These are phyloP conservation scores for Podospora australis DNA, from an alignment of 495 filamentous ascomycete species.

Conservation along the genomic window DNA sequence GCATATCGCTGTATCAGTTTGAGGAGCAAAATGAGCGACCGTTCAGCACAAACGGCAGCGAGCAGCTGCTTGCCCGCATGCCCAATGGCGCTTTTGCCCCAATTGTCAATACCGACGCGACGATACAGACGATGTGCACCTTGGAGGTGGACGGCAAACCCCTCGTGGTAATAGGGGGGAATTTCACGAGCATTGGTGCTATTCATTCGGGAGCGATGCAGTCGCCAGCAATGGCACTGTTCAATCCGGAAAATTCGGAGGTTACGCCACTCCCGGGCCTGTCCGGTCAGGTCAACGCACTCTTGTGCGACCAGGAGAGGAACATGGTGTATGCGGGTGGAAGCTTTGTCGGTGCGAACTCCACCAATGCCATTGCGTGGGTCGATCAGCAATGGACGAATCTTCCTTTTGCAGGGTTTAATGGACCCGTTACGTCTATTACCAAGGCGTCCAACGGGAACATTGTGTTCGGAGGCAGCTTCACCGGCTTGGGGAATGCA, in stretches of 20 bases:
- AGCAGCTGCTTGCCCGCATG: slow-evolving; percentile 72
- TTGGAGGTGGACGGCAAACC: slow-evolving; percentile 63
- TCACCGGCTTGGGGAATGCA: slow-evolving; percentile 82
- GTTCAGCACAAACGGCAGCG: slow-evolving; percentile 64
- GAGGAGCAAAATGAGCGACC: slow-evolving; percentile 65
- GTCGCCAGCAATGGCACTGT: slow-evolving; percentile 73
- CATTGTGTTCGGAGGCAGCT: slow-evolving; percentile 88
- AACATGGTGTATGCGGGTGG: slow-evolving; percentile 89
- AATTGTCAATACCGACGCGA: slow-evolving; percentile 68
- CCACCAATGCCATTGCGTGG: slow-evolving; percentile 88
- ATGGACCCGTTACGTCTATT: slow-evolving; percentile 86
- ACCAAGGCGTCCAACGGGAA: slow-evolving; percentile 69
- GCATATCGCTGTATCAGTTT: slow-evolving; percentile 85
- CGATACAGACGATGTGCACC: slow-evolving; percentile 80
- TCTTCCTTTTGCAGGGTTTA: slow-evolving; percentile 87
- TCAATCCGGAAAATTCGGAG: slow-evolving; percentile 59
- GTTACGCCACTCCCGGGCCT: slow-evolving; percentile 72
- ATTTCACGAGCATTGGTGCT: slow-evolving; percentile 87
- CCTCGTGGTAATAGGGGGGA: slow-evolving; percentile 78
- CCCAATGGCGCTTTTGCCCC: slow-evolving; percentile 79
- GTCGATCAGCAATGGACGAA: slow-evolving; percentile 70
- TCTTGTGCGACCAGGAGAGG: slow-evolving; percentile 77
- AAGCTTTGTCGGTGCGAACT: slow-evolving; percentile 68
- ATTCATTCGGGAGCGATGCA: slow-evolving; percentile 34
- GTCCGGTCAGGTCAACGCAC: slow-evolving; percentile 67